These are phyloP conservation scores for Boletus albobrunnescens DNA, from an alignment of 1,284 basidiomycete species.

Conservation along the genomic window DNA sequence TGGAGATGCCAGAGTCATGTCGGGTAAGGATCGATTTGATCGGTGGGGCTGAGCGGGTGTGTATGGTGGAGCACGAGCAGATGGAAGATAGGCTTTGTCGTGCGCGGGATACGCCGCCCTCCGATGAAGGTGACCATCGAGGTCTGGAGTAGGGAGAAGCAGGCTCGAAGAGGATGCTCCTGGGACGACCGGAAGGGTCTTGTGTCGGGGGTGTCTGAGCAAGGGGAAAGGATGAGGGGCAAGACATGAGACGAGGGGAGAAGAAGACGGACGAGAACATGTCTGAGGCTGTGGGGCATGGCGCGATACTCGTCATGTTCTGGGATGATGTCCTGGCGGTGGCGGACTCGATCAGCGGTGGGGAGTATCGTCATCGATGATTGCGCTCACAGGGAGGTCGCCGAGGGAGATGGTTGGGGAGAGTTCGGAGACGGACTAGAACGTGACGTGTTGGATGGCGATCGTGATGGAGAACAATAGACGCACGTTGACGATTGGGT, in stretches of 20 bases:
- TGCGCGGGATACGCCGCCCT: constrained; percentile 23
- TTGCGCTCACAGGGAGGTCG: constrained; percentile 31
- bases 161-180: constrained; percentile 31
- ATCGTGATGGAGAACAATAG: neutral
- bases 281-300: constrained; percentile 31
- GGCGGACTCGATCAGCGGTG: constrained; percentile 22
- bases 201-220: constrained; percentile 24
- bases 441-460: neutral
- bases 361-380: constrained; percentile 17
- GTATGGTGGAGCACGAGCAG: constrained; percentile 28
- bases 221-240: constrained; percentile 2
- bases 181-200: constrained; percentile 18
- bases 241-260: constrained; percentile 1
- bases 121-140: constrained; percentile 17
- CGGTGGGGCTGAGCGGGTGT: constrained; percentile 19
- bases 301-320: constrained; percentile 29
- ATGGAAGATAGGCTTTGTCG: constrained; percentile 34
- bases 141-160: constrained; percentile 19
- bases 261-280: constrained; percentile 27
- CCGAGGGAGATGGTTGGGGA: constrained; percentile 13
- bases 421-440: too few relatives aligned
- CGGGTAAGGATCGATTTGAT: constrained; percentile 35
- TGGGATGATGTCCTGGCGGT: constrained; percentile 27
- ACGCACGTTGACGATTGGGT: constrained; percentile 28
- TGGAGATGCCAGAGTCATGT: constrained; percentile 34